Evolutionary conservation across 768 basidiomycete species (phyloP).

Genomic region (Tricholoma sp.): DNA sequence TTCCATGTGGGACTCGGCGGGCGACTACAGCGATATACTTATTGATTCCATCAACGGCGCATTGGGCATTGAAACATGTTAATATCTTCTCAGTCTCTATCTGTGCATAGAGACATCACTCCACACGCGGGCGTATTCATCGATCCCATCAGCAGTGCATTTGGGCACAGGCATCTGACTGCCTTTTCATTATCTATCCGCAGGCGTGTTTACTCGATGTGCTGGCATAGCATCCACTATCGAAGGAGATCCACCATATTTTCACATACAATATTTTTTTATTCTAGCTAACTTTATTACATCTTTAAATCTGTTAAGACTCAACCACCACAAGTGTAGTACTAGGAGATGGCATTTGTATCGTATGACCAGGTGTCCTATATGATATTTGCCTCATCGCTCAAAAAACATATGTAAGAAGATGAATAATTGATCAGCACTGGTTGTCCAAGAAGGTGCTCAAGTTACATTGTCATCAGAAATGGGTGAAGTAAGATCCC

Average conservation of each 20-base stretch:
- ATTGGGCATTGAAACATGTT: constrained; percentile 21
- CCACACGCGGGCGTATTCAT: neutral
- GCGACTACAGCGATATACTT: constrained; percentile 56
- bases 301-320: neutral
- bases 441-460: too few species aligned
- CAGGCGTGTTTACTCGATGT: too few species aligned
- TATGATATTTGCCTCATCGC: too few species aligned
- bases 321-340: neutral
- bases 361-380: neutral
- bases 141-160: too few species aligned
- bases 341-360: neutral
- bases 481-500: neutral
- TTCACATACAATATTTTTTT: neutral
- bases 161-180: too few species aligned
- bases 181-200: too few species aligned
- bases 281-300: neutral
- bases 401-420: too few species aligned
- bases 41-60: constrained; percentile 46
- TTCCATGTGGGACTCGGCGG: constrained; percentile 61
- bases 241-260: neutral
- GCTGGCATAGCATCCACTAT: neutral
- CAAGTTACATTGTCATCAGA: too few species aligned
- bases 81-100: neutral
- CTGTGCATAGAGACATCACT: neutral
- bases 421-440: too few species aligned